Evolutionary conservation across 257 asterid genomes (phyloP).

Genomic region (Coffea canephora): DNA sequence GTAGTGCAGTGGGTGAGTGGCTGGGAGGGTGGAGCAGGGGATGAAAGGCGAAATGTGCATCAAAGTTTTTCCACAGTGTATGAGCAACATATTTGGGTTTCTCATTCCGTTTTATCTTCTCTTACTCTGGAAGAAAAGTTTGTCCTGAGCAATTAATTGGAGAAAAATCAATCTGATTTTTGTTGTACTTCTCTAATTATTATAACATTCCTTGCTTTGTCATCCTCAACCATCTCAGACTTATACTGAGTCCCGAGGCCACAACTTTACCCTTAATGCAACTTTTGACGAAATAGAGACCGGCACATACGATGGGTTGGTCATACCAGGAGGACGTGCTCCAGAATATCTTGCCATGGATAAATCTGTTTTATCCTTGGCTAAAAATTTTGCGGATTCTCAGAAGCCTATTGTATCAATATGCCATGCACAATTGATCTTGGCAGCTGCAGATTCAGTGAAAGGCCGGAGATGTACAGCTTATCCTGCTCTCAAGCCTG

Average conservation of each 20-base stretch:
- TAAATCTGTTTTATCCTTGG: conserved; percentile 60
- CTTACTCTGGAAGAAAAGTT: neutral
- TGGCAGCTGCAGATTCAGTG: conserved; percentile 75
- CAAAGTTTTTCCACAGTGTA: neutral
- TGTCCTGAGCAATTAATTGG: neutral
- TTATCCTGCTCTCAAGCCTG: conserved; percentile 68
- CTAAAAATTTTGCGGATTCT: conserved; percentile 44
- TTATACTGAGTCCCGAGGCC: conserved; percentile 83
- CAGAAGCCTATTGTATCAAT: conserved; percentile 73
- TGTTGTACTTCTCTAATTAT: neutral
- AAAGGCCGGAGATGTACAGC: conserved; percentile 84
- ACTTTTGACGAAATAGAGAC: conserved; percentile 67
- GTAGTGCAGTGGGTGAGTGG: neutral
- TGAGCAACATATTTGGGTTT: neutral
- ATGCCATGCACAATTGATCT: conserved; percentile 88
- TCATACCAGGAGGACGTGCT: conserved; percentile 97
- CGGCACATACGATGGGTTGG: conserved; percentile 70
- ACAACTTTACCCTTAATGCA: conserved; percentile 83
- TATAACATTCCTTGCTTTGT: neutral
- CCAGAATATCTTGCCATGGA: conserved; percentile 89
- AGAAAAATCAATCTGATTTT: neutral
- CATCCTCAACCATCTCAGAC: conserved; percentile 51
- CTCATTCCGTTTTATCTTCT: neutral
- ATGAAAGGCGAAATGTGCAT: neutral
- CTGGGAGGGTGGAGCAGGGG: neutral